phyloP scores from a whole-genome alignment of 1,284 basidiomycete genomes.

The Austroboletus niveus region DNA sequence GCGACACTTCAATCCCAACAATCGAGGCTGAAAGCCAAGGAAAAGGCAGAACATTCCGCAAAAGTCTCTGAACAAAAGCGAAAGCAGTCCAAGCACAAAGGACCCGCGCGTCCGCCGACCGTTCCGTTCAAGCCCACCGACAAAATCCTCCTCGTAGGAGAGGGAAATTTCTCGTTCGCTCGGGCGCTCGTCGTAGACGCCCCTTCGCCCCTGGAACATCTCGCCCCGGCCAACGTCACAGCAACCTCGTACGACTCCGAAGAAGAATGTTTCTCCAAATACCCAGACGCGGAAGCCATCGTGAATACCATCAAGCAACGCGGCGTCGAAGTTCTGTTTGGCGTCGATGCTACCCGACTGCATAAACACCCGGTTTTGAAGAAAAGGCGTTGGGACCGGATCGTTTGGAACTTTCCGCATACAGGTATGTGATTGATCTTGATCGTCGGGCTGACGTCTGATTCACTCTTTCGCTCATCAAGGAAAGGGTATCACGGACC shows the following conservation, averaged over 20 bases:
- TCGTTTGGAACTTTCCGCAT: slow-evolving; percentile 98
- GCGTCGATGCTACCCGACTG: slow-evolving; percentile 81
- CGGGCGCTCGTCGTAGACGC: slow-evolving; percentile 66
- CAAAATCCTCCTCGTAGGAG: slow-evolving; percentile 87
- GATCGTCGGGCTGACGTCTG: not conserved
- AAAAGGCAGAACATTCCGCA: slow-evolving; percentile 47
- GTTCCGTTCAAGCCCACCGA: slow-evolving; percentile 79
- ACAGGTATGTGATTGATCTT: slow-evolving; percentile 54
- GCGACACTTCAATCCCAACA: slow-evolving; percentile 67
- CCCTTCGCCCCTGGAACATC: slow-evolving; percentile 46
- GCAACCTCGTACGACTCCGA: slow-evolving; percentile 90
- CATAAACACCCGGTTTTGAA: slow-evolving; percentile 59
- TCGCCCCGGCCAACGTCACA: slow-evolving; percentile 70
- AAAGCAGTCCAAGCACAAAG: slow-evolving; percentile 34
- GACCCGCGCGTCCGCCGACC: slow-evolving; percentile 39
- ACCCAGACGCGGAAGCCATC: slow-evolving; percentile 73
- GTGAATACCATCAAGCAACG: slow-evolving; percentile 54
- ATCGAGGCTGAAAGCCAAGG: slow-evolving; percentile 59
- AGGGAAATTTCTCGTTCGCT: slow-evolving; percentile 95
- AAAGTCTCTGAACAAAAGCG: slow-evolving; percentile 49
- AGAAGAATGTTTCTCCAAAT: slow-evolving; percentile 77
- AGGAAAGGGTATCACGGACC: slow-evolving; percentile 94
- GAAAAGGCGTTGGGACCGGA: slow-evolving; percentile 66
- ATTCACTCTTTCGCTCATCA: slow-evolving; percentile 9
- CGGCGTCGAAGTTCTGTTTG: slow-evolving; percentile 78